Evolutionary conservation across 768 basidiomycete species (phyloP).

Genomic region (Amanita jacksonii): DNA sequence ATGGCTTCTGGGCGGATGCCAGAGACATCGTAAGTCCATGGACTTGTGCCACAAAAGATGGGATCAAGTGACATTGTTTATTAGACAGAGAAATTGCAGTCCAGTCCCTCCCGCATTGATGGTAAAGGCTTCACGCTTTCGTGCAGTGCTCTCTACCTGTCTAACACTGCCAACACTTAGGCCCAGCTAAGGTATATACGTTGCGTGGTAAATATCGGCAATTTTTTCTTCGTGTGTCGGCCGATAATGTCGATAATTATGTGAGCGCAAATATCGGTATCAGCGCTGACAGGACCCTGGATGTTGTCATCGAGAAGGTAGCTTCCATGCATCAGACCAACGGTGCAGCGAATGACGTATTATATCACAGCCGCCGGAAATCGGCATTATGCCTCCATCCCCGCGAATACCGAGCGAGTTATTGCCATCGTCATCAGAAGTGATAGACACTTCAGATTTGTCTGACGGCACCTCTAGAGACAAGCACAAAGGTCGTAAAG

Average conservation of each 20-base stretch:
- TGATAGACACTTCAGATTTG: background rate
- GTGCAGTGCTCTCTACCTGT: background rate
- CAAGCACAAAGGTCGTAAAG: background rate
- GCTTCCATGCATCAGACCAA: slow-evolving; percentile 13
- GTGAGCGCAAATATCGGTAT: slow-evolving; percentile 50
- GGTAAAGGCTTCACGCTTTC: slow-evolving; percentile 28
- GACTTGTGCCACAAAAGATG: background rate
- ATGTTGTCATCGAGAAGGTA: slow-evolving; percentile 52
- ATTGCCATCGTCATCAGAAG: slow-evolving; percentile 5
- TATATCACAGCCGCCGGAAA: slow-evolving; percentile 23
- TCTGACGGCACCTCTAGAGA: background rate
- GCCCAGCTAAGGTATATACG: slow-evolving; percentile 60
- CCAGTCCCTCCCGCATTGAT: slow-evolving; percentile 57
- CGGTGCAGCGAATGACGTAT: background rate
- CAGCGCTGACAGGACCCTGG: slow-evolving; percentile 42
- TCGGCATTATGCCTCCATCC: slow-evolving; percentile 22
- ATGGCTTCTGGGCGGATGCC: slow-evolving; percentile 67
- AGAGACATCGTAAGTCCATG: slow-evolving; percentile 39
- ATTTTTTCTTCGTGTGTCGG: slow-evolving; percentile 52
- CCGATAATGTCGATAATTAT: slow-evolving; percentile 40
- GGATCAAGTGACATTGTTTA: background rate
- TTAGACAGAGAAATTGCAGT: slow-evolving; percentile 45
- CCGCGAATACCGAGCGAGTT: slow-evolving; percentile 24
- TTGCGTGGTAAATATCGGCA: slow-evolving; percentile 63
- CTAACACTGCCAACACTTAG: slow-evolving; percentile 24